Base-by-base conservation (phyloP, 169 alveolate genomes). In the Eimeria necatrix region DNA sequence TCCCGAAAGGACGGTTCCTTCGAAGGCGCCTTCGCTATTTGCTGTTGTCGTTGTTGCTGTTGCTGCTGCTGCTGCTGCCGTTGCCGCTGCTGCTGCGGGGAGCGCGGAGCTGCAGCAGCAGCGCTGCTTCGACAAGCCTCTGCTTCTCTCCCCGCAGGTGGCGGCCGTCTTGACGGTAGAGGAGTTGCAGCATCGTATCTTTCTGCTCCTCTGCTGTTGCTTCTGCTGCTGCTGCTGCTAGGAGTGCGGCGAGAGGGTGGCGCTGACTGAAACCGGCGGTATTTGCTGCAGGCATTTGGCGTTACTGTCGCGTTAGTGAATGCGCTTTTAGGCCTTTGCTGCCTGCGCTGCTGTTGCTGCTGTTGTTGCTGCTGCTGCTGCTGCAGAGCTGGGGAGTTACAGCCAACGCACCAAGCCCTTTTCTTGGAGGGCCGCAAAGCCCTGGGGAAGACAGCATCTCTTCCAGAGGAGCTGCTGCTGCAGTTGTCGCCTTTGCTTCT, bases 51-150 rank as follows among this genome's bases (percentile, higher is more conserved):
- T 32, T 32, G 41, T 32, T 68, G 41, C 2, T 68, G 78, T n/a
- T 68, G 78, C 78, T 12, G 87, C 68, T 41, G 64, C 64, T 46
- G 87, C 61, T 76, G 41, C 32, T 70, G 41, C n/a, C 80, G 51
- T 26, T 41, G 68, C 87, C 16, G 87, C 68, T 76, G 64, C 87
- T 76, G 87, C 87, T 76, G 83, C 20, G 48, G 52, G 48, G 20
- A 41, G 10, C 14, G 61, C 83, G 46, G 16, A 26, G 83, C 20
- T 71, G 51, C 83, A 26, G 83, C 83, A 71, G 83, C 51, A 32
- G 83, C 83, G 74, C 22, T 64, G 83, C 83, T 9, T 14, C 46
- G 24, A 14, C n/a, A 7, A 22, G 1, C 53, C 52, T 71, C 52
- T 71, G 83, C 52, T 71, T 53, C 52, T 71, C 51, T 16, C 24